These are phyloP conservation scores for Beauveria pseudobassiana DNA, from an alignment of 2,329 filamentous ascomycete genomes.

Conservation along the genomic window DNA sequence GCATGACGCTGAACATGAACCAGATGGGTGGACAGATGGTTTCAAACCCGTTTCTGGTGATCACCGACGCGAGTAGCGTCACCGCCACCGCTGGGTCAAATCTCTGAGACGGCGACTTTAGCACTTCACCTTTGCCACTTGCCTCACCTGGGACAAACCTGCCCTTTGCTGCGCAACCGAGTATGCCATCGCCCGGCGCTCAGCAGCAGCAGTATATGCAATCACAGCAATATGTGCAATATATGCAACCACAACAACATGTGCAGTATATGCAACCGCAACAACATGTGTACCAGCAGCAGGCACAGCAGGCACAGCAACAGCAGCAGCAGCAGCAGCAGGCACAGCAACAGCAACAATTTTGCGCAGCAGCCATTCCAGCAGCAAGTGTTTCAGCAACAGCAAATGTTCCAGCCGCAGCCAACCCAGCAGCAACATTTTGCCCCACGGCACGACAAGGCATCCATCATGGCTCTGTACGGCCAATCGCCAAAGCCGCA, in stretches of 20 bases:
- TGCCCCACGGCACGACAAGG: constrained; percentile 55
- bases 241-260: constrained; percentile 13
- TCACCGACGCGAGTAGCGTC: constrained; percentile 45
- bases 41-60: constrained; percentile 41
- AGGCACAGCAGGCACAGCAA: constrained; percentile 16
- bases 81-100: constrained; percentile 39
- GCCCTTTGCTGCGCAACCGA: constrained; percentile 31
- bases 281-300: constrained; percentile 17
- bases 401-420: constrained; percentile 14
- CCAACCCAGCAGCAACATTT: constrained; percentile 29
- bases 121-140: constrained; percentile 22
- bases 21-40: constrained; percentile 25
- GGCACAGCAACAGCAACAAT: constrained; percentile 13
- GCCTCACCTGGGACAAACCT: constrained; percentile 28
- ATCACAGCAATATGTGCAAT: constrained; percentile 23
- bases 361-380: constrained; percentile 22
- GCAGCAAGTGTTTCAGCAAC: constrained; percentile 9
- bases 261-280: constrained; percentile 17
- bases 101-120: constrained; percentile 42
- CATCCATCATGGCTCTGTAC: constrained; percentile 70
- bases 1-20: constrained; percentile 33
- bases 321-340: constrained; percentile 19
- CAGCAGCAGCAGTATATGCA: constrained; percentile 18
- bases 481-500: constrained; percentile 45
- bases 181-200: constrained; percentile 15